Conservation (phyloP, 2,329 filamentous ascomycete species). For the Calonectria multiphialidica region DNA sequence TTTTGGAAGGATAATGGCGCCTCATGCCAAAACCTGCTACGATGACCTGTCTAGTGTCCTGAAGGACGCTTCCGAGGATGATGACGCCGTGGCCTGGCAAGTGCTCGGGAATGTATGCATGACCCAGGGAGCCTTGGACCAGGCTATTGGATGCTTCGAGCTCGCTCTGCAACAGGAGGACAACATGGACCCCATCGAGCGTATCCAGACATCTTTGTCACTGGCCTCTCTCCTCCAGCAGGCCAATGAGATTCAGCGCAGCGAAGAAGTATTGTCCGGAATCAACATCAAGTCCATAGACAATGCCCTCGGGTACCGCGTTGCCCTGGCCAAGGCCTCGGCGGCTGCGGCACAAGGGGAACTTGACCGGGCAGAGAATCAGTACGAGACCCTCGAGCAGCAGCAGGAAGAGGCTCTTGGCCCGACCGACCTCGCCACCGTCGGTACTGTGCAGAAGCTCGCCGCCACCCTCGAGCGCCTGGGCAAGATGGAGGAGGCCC, state of each 20-base stretch:
- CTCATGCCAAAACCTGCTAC: constrained; percentile 23
- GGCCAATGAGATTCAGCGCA: constrained; percentile 10
- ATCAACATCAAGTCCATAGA: constrained; percentile 20
- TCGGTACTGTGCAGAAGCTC: constrained; percentile 22
- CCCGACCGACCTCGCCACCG: constrained; percentile 15
- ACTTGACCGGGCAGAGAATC: constrained; percentile 13
- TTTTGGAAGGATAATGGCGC: constrained; percentile 25
- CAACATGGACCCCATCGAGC: constrained; percentile 17
- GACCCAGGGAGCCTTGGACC: constrained; percentile 18
- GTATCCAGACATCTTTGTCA: constrained; percentile 19
- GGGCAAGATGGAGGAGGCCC: constrained; percentile 24
- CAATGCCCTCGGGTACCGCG: constrained; percentile 18
- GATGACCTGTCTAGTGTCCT: constrained; percentile 20
- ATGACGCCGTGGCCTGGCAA: constrained; percentile 22
- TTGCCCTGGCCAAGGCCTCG: constrained; percentile 20
- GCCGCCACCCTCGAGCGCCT: constrained; percentile 19
- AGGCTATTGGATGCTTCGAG: constrained; percentile 24
- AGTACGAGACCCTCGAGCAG: constrained; percentile 21
- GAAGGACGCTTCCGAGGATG: constrained; percentile 5
- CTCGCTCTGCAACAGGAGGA: constrained; percentile 14
- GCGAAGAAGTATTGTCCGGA: constrained; percentile 14
- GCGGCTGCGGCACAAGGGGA: constrained; percentile 17
- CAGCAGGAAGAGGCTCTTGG: constrained; percentile 22
- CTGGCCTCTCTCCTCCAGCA: constrained; percentile 19
- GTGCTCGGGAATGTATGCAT: constrained; percentile 23